Base-by-base conservation (phyloP, 2,329 filamentous ascomycete species). In the Endocalyx cinctus region DNA sequence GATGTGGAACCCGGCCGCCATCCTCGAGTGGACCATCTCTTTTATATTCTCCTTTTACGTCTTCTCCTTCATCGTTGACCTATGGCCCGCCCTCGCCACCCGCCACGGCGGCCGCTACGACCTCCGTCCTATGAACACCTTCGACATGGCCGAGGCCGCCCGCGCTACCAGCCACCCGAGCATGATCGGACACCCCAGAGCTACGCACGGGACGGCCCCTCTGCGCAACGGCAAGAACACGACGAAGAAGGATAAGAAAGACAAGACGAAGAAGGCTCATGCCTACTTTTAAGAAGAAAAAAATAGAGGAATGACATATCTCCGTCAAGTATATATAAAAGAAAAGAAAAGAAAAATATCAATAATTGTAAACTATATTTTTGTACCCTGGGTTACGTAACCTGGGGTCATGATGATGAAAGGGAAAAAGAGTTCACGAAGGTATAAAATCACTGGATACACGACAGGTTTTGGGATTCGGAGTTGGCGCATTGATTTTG, bases 21-120 rank as follows among this genome's bases (percentile, higher is more conserved):
- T 94, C 33, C 60, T 96, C 19, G 90, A 97, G 64, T 82, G 77
- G 77, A 55, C 77, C 39, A 79, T 96, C 44, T 77, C 87, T 19
- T 79, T 94, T 53, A 70, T 95, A 54, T 96, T 89, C 64, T 86
- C 84, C 33, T 83, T 89, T 54, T 97, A 95, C 64, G 72, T 94
- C 41, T 74, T 90, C 42, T 87, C 83, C 41, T 97, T 94, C 67
- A 74, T 83, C 52, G 72, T 96, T 55, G 90, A 98, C 63, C 77
- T 98, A 31, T 72, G 85, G 43, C 92, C 92, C 0, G 86, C 87
- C 10, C 68, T 84, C 3, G 68, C 74, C 41, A 84, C 79, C 3
- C 44, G 48, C 3, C 31, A 47, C 34, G 40, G 42, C 11, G 38
- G 36, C 27, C 45, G 43, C 14, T 42, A 47, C 35, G 41, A 45